A percentile compares a stretch with the other conserved stretches of the same genome.
These are phyloP conservation scores for Delphinella strobiligena DNA, from an alignment of 2,329 filamentous ascomycete species.

Conservation along the genomic window DNA sequence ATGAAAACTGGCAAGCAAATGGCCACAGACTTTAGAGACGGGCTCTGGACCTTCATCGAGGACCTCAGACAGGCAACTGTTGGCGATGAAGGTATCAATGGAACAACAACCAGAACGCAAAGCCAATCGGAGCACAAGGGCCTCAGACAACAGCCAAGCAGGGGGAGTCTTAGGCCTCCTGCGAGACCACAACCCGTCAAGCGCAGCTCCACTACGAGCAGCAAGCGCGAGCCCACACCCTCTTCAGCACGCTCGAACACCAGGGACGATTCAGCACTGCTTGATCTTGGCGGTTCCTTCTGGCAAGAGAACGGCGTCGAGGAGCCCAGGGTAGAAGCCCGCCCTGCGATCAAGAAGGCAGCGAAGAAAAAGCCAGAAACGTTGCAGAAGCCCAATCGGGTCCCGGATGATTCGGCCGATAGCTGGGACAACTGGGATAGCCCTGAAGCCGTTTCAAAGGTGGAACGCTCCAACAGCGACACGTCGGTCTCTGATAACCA, in stretches of 20 bases:
- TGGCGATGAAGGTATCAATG: constrained; percentile 61
- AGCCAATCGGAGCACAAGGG: constrained; percentile 3
- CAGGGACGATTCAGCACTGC: constrained; percentile 15
- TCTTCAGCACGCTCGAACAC: constrained; percentile 2
- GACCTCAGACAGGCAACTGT: constrained; percentile 92
- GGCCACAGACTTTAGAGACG: constrained; percentile 78
- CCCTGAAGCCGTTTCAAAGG: constrained; percentile 19
- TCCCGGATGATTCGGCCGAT: constrained; percentile 17
- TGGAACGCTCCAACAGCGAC: constrained; percentile 29
- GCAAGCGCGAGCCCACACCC: constrained; percentile 2
- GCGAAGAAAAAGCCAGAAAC: constrained; percentile 8
- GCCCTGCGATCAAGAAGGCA: constrained; percentile 4
- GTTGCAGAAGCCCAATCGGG: constrained; percentile 23
- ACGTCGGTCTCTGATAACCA: constrained; percentile 38
- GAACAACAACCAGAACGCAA: constrained; percentile 6
- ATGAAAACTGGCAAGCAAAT: constrained; percentile 58
- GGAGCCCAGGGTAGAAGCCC: constrained; percentile 19
- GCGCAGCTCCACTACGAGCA: constrained; percentile 6
- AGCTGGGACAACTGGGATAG: constrained; percentile 45
- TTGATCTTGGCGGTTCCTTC: constrained; percentile 29
- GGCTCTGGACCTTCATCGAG: constrained; percentile 88
- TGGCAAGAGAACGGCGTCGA: constrained; percentile 31
- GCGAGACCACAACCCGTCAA: constrained; percentile 1
- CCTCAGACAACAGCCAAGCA: constrained; percentile 3
- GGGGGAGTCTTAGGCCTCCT: constrained; percentile 1